These are phyloP conservation scores for Epithele typhae DNA, from an alignment of 768 basidiomycete species.

Conservation along the genomic window DNA sequence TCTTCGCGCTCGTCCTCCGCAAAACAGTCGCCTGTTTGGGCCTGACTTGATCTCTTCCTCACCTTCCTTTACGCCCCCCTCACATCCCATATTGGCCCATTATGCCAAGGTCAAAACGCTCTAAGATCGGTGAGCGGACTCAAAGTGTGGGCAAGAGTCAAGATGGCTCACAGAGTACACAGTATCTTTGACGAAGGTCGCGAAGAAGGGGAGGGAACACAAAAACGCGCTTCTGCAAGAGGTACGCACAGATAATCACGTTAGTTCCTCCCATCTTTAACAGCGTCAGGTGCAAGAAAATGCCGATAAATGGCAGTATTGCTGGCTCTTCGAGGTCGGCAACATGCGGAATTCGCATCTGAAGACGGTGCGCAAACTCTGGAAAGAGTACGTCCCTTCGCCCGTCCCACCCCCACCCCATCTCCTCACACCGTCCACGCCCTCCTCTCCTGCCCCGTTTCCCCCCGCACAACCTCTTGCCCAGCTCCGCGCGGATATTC, in stretches of 20 bases:
- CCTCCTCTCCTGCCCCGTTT: background rate
- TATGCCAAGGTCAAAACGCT: constrained; percentile 89
- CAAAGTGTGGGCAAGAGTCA: background rate
- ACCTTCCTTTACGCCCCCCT: background rate
- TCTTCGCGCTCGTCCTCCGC: constrained; percentile 2
- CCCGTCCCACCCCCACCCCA: background rate
- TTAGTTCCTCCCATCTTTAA: background rate
- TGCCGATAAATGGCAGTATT: constrained; percentile 88
- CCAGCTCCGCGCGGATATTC: constrained; percentile 84
- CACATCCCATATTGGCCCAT: background rate
- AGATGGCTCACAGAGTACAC: background rate
- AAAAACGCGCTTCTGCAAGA: constrained; percentile 81
- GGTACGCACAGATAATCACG: constrained; percentile 38
- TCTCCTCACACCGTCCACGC: background rate
- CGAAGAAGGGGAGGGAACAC: constrained; percentile 88
- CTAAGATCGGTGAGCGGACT: constrained; percentile 73
- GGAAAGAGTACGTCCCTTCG: constrained; percentile 75
- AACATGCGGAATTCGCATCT: constrained; percentile 94
- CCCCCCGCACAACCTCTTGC: background rate
- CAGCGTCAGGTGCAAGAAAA: constrained; percentile 66
- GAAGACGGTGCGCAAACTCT: constrained; percentile 88
- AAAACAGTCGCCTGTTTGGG: background rate
- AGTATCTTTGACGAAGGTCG: constrained; percentile 94
- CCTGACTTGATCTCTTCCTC: background rate
- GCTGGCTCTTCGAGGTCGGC: constrained; percentile 94